These are phyloP conservation scores for Bromus sterilis DNA, from an alignment of 176 grass and related monocot genomes.

Conservation along the genomic window DNA sequence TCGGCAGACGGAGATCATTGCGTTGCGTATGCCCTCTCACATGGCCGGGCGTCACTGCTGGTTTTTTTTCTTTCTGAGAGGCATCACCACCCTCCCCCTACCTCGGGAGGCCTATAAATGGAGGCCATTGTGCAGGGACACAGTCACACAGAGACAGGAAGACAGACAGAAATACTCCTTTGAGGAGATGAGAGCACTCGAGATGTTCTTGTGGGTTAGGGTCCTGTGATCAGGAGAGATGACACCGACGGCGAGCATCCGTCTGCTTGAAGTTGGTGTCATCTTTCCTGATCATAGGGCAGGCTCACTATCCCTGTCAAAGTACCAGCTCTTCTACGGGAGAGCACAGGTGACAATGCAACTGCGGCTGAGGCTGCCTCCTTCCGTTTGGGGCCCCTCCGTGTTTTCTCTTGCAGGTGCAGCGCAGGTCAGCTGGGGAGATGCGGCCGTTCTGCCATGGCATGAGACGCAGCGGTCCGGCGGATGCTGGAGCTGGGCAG, in stretches of 20 bases:
- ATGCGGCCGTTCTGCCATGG: background rate
- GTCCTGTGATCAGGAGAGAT: slow-evolving; percentile 65
- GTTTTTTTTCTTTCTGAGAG: background rate
- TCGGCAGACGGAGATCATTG: background rate
- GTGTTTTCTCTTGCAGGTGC: background rate
- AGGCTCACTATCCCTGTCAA: background rate
- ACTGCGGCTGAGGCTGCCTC: background rate
- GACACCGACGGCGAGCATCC: slow-evolving; percentile 29
- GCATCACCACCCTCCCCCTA: background rate
- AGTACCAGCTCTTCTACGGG: too few relatives aligned
- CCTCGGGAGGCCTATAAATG: slow-evolving; percentile 16
- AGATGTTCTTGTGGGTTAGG: background rate
- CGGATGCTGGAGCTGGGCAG: background rate
- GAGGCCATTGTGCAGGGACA: background rate
- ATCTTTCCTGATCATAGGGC: slow-evolving; percentile 41
- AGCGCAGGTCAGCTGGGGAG: too few relatives aligned
- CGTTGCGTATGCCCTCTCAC: background rate
- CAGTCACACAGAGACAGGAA: background rate
- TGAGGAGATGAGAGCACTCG: background rate
- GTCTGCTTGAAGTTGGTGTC: slow-evolving; percentile 28
- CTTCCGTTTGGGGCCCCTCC: background rate
- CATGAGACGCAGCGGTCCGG: background rate
- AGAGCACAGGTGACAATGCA: too few relatives aligned
- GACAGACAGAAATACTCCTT: background rate
- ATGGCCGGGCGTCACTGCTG: slow-evolving; percentile 1